Conservation (phyloP, 2,329 filamentous ascomycete species). For the Colletotrichum sp. region DNA sequence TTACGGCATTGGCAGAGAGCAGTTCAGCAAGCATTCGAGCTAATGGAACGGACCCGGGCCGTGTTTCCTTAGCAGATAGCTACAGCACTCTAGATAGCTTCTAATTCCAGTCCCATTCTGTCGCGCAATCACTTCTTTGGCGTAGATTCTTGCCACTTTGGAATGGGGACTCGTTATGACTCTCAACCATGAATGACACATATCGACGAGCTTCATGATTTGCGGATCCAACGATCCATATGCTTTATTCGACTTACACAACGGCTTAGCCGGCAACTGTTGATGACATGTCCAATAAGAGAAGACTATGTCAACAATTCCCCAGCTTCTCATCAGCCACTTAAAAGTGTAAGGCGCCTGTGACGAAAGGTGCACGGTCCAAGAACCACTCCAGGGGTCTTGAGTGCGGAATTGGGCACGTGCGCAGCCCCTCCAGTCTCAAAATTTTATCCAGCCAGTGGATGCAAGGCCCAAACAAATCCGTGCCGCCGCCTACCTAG, state of each 20-base stretch:
- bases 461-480: background rate
- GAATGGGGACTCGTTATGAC: background rate
- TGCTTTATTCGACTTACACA: background rate
- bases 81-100: conserved; percentile 18
- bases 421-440: conserved; percentile 21
- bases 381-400: conserved; percentile 1
- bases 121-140: background rate
- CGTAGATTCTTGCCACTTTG: background rate
- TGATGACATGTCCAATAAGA: background rate
- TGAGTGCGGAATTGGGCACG: conserved; percentile 4
- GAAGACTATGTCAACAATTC: background rate
- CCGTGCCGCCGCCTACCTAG: background rate
- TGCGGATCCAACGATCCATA: background rate
- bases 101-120: conserved; percentile 4
- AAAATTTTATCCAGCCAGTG: conserved; percentile 8
- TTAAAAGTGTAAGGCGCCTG: background rate
- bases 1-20: conserved; percentile 4
- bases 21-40: conserved; percentile 17
- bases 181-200: background rate
- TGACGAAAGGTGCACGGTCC: conserved; percentile 2
- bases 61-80: conserved; percentile 7
- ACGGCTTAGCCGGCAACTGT: background rate
- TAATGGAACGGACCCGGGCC: conserved; percentile 6
- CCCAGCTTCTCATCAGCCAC: background rate
- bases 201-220: background rate